phyloP scores from a whole-genome alignment of 2,329 filamentous ascomycete genomes.

The Cordyceps militaris region DNA sequence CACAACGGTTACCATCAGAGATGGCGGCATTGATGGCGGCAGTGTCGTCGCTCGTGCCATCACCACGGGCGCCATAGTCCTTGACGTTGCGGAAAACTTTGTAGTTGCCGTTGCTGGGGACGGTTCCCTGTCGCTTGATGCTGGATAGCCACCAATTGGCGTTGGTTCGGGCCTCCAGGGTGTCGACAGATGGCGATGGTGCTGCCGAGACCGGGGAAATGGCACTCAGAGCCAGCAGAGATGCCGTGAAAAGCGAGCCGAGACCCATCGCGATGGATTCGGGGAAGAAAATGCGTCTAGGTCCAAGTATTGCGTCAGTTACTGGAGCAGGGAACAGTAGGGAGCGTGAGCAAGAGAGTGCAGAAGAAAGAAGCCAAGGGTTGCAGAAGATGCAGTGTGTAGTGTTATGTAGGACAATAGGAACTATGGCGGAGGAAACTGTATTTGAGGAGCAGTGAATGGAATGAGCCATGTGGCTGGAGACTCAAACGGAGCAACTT shows the following conservation, averaged over 20 bases:
- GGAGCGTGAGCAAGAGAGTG: background rate
- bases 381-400: background rate
- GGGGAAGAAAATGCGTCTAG: background rate
- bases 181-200: conserved; percentile 5
- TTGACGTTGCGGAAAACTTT: conserved; percentile 71
- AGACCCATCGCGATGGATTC: conserved; percentile 11
- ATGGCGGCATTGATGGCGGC: conserved; percentile 82
- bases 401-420: conserved; percentile 7
- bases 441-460: conserved; percentile 6
- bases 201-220: conserved; percentile 12
- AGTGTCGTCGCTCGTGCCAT: conserved; percentile 71
- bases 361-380: background rate
- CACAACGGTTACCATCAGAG: conserved; percentile 70
- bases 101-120: conserved; percentile 52
- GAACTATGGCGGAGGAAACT: background rate
- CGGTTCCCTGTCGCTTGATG: conserved; percentile 61
- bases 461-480: background rate
- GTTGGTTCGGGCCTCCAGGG: conserved; percentile 17
- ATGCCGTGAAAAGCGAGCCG: conserved; percentile 11
- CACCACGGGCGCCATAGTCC: conserved; percentile 67
- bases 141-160: conserved; percentile 62
- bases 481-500: background rate
- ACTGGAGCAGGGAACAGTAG: background rate
- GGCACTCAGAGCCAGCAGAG: conserved; percentile 12
- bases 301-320: background rate